Conservation (phyloP, 2,329 filamentous ascomycete genomes). For the Fusarium virguliforme region DNA sequence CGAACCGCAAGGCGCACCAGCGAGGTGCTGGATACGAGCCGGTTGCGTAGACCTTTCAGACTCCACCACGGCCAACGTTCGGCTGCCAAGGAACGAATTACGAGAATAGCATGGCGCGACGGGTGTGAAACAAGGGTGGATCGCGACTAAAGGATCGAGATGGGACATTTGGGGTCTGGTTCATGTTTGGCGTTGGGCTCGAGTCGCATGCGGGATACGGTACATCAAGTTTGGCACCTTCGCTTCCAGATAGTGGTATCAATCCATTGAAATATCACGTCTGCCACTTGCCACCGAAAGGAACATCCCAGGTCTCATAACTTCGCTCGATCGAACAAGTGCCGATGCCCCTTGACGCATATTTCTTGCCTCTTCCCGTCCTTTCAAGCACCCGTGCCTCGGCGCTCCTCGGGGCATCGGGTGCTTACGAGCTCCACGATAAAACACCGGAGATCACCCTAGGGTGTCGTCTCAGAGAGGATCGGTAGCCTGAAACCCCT, state of each 20-base stretch:
- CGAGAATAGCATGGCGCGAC: background rate
- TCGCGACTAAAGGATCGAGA: background rate
- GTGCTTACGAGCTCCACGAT: too few relatives aligned
- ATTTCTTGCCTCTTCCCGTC: too few relatives aligned
- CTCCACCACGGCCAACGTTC: background rate
- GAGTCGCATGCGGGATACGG: background rate
- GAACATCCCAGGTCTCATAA: background rate
- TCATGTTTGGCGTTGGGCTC: background rate
- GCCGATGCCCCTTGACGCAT: too few relatives aligned
- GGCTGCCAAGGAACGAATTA: background rate
- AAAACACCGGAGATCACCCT: too few relatives aligned
- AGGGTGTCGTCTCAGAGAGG: too few relatives aligned
- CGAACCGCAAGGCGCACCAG: slow-evolving; percentile 72
- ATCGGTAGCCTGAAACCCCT: too few relatives aligned
- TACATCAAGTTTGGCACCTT: background rate
- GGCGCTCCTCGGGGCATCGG: too few relatives aligned
- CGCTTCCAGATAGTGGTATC: background rate
- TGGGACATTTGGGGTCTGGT: background rate
- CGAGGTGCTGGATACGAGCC: slow-evolving; percentile 70
- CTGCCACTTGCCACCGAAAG: background rate
- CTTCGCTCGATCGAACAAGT: too few relatives aligned
- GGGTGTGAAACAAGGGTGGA: background rate
- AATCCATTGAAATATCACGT: background rate
- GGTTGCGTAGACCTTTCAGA: background rate
- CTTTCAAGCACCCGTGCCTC: too few relatives aligned